Evolutionary conservation across 1,284 basidiomycete genomes (phyloP).

Genomic region (Singerocomus rubriflavus): DNA sequence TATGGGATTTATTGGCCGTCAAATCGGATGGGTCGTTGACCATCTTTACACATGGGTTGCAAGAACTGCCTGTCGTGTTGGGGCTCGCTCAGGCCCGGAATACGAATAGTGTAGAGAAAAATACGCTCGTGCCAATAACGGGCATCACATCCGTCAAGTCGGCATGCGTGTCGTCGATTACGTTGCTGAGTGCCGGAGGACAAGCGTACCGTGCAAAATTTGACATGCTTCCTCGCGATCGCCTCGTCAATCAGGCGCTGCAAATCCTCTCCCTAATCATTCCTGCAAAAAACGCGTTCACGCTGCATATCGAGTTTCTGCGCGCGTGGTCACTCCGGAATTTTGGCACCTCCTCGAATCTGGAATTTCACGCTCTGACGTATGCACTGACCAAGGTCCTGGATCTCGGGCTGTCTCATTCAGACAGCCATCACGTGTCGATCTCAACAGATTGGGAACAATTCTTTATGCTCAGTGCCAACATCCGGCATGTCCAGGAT

Average conservation of each 20-base stretch:
- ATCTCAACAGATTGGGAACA: slow-evolving; percentile 26
- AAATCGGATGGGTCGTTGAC: slow-evolving; percentile 49
- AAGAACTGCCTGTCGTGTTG: slow-evolving; percentile 43
- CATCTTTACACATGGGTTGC: slow-evolving; percentile 60
- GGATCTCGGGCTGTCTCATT: slow-evolving; percentile 34
- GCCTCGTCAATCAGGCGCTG: slow-evolving; percentile 57
- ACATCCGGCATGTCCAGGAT: slow-evolving; percentile 50
- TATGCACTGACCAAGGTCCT: slow-evolving; percentile 52
- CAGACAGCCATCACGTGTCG: slow-evolving; percentile 6
- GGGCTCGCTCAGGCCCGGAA: slow-evolving; percentile 24
- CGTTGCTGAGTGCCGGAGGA: slow-evolving; percentile 48
- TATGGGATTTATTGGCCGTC: slow-evolving; percentile 69
- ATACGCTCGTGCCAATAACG: slow-evolving; percentile 25
- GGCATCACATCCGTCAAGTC: slow-evolving; percentile 39
- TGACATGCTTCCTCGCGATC: slow-evolving; percentile 48
- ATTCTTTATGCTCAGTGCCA: slow-evolving; percentile 35
- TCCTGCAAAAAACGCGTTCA: slow-evolving; percentile 51
- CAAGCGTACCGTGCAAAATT: slow-evolving; percentile 44
- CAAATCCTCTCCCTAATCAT: slow-evolving; percentile 60
- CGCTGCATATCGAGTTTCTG: slow-evolving; percentile 56
- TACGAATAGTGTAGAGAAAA: slow-evolving; percentile 11
- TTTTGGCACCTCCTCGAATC: slow-evolving; percentile 40
- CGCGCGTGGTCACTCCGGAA: slow-evolving; percentile 48
- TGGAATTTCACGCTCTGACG: slow-evolving; percentile 57
- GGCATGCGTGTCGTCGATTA: slow-evolving; percentile 43